Base-by-base conservation (phyloP, 305 asterid genomes). In the Withania somnifera region DNA sequence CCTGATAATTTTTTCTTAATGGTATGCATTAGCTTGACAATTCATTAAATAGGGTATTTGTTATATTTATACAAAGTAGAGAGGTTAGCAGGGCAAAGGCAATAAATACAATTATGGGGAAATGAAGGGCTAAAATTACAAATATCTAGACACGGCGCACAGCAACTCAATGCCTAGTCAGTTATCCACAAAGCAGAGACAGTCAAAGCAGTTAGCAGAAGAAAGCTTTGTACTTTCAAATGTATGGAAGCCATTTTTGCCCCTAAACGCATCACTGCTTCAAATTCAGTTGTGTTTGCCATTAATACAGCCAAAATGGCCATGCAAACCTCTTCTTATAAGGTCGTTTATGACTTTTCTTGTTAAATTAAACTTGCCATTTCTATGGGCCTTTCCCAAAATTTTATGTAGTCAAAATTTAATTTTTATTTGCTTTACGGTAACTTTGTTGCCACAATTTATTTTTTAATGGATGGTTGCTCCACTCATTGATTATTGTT, bases 251-350 rank as follows among this genome's bases (percentile, higher is more conserved):
- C 81, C 51, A 61, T 84, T 77, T 87, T 82, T 64, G 83, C 87
- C 77, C 77, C 81, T 83, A 86, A 87, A 80, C 80, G 80, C 88
- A 40, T 63, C 73, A 32, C 86, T 81, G 47, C 68, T 40, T 69
- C 84, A 20, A 79, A 68, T 17, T 77, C 79, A 20, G 32, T 84
- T 80, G 32, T 81, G 56, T 87, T 38, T 83, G 68, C 86, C 76
- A 82, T 64, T 86, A 84, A 86, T 84, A 80, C n/a, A 64, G 52
- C 90, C 80, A 85, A 76, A 82, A 92, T 91, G 97, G 91, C 91
- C 80, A 76, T 84, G 89, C 95, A 88, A 81, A 87, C 83, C 66
- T 90, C 94, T 61, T 87, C 97, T 82, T 81, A 81, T 88, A 85
- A 86, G 97, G 97, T 93, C 86, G 3, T 82, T 50, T 69, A 30